These are phyloP conservation scores for Silene coronaria DNA, from an alignment of 179 eudicot species.

Conservation along the genomic window DNA sequence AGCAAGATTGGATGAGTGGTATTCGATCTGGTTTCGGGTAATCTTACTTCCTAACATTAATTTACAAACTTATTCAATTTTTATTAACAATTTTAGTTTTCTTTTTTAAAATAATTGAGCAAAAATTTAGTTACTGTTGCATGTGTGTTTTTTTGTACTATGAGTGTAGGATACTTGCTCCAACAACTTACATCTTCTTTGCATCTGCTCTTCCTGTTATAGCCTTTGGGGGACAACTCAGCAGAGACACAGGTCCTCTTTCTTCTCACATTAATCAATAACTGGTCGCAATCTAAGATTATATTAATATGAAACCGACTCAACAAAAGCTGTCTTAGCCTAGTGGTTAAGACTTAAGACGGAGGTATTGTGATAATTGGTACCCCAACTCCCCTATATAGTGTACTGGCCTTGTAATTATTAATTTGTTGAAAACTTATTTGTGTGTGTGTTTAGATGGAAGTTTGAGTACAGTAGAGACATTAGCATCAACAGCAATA, in stretches of 20 bases:
- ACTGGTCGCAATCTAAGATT: too few species aligned
- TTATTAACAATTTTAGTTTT: not conserved
- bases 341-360: too few species aligned
- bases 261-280: not conserved
- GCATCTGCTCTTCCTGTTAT: conserved; percentile 58
- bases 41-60: not conserved
- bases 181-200: conserved; percentile 50
- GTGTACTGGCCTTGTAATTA: too few species aligned
- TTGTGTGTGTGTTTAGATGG: conserved; percentile 38
- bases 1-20: conserved; percentile 61
- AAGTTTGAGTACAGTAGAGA: conserved; percentile 69
- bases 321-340: too few species aligned
- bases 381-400: too few species aligned
- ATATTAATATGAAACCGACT: too few species aligned
- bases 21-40: conserved; percentile 63
- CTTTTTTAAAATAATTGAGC: not conserved
- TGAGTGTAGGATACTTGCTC: conserved; percentile 37
- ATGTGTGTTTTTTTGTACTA: not conserved
- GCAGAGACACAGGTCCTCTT: conserved; percentile 43
- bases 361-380: too few species aligned
- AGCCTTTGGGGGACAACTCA: conserved; percentile 50
- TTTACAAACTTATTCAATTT: not conserved
- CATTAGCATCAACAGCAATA: conserved; percentile 68
- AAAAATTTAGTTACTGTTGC: not conserved
- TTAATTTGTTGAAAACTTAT: too few species aligned